Evolutionary conservation across 305 asterid genomes (phyloP), one percentile per base, ranked within the genome.

Genomic region (Fraxinus sp.): DNA sequence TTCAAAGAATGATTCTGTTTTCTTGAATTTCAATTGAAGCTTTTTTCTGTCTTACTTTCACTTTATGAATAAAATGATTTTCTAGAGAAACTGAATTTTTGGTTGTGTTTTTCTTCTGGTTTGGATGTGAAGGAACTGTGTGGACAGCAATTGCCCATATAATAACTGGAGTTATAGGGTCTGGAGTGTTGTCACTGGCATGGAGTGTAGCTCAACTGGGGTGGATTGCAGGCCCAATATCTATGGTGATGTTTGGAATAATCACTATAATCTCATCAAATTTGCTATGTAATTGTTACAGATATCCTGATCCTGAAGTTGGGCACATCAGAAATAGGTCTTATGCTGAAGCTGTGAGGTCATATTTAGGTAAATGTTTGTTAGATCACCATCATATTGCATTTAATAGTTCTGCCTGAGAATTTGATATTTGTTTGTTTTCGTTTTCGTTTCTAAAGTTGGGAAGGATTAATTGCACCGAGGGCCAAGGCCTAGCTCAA

Each of bases 131-230:
- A 89, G 98, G 98, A 84, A 93, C 98, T 37, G 39, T 84, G 26
- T 92, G 95, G 97, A 93, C 93, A 57, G 97, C 97, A 35, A 81
- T 80, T 20, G 97, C 97, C 3, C 97, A 94, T 86, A 87, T 93
- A 64, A 93, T 94, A 82, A 89, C 96, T 5, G 98, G 93, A 66
- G 97, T 92, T 59, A 90, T 94, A 55, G 97, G 97, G 55, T 89
- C 98, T 49, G 97, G 98, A 39, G 95, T 94, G 43, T 79, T 94
- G 77, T 93, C 98, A 20, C 81, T 93, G 77, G 93, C 97, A 72
- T 93, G 97, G 98, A 93, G 97, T 83, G 87, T 88, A 81, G 97
- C 98, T 52, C 95, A 93, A 87, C 85, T 94, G 43, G 98, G 97
- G 16, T 94, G 98, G 98, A 89, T 94, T 80, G 92, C 88, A 5